phyloP scores from a whole-genome alignment of 352 stramenopile genomes.

The Phytophthora uliginosa region DNA sequence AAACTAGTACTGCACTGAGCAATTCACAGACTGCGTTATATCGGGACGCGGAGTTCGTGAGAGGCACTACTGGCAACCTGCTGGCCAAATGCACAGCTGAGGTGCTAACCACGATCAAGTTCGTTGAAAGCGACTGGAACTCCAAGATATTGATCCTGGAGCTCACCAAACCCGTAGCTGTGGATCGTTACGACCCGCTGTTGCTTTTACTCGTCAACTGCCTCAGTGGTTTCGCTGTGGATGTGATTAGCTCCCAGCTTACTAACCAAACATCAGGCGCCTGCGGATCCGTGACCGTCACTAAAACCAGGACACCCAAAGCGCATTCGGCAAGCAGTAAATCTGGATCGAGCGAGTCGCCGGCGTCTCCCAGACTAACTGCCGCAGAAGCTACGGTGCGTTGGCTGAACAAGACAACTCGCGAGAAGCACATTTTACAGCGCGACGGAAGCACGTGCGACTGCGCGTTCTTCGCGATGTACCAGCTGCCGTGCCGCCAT shows the following conservation, averaged over 20 bases:
- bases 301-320: conserved; percentile 33
- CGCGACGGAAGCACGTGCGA: conserved; percentile 70
- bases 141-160: conserved; percentile 81
- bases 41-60: neutral
- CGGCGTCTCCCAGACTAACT: conserved; percentile 22
- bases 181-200: conserved; percentile 63
- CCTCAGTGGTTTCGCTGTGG: conserved; percentile 73
- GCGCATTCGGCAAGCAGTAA: neutral
- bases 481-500: conserved; percentile 75
- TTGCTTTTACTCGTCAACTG: conserved; percentile 80
- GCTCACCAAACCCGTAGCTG: conserved; percentile 75
- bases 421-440: conserved; percentile 69
- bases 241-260: conserved; percentile 69
- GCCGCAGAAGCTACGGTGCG: conserved; percentile 41
- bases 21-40: neutral
- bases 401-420: conserved; percentile 67
- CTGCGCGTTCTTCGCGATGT: conserved; percentile 76
- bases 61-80: conserved; percentile 19
- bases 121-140: conserved; percentile 78
- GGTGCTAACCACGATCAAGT: conserved; percentile 72
- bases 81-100: conserved; percentile 71
- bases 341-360: conserved; percentile 7
- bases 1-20: neutral
- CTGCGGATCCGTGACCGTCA: conserved; percentile 39
- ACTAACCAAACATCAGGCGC: conserved; percentile 50